phyloP scores from a whole-genome alignment of 1,284 basidiomycete species.

The Cutaneotrichosporon arboriforme region DNA sequence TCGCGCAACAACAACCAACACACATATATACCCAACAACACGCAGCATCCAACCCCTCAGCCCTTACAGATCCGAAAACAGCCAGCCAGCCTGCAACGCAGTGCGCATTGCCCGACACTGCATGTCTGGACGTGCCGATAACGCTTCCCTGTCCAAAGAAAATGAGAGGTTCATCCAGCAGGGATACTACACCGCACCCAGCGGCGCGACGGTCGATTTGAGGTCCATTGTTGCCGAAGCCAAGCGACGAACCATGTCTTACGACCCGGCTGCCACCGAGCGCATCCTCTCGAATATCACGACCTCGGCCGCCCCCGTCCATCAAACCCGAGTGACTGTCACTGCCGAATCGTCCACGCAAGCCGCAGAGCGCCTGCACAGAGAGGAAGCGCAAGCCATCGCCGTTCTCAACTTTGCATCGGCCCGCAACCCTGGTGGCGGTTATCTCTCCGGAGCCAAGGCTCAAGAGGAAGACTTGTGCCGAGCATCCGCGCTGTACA shows the following conservation, averaged over 20 bases:
- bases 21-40: no score
- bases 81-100: no score
- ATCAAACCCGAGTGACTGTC: neutral
- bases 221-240: neutral
- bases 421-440: conserved; percentile 16
- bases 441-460: conserved; percentile 14
- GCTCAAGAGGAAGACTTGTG: conserved; percentile 21
- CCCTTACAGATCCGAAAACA: no score
- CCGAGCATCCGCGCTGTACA: conserved; percentile 15
- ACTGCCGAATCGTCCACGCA: conserved; percentile 12
- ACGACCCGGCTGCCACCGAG: conserved; percentile 2
- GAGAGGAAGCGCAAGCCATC: neutral
- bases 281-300: neutral
- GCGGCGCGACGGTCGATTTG: conserved; percentile 9
- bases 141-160: conserved; percentile 3
- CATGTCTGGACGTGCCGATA: neutral
- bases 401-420: conserved; percentile 17
- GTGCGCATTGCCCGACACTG: no score
- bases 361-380: conserved; percentile 10
- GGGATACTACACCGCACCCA: conserved; percentile 3
- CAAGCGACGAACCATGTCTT: neutral
- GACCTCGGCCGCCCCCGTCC: neutral
- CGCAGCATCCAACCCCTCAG: no score
- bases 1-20: no score
- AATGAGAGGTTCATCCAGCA: conserved; percentile 10